A percentile compares a stretch with the other conserved stretches of the same genome.
phyloP scores from a whole-genome alignment of 768 basidiomycete genomes.

The Collybia sordida region DNA sequence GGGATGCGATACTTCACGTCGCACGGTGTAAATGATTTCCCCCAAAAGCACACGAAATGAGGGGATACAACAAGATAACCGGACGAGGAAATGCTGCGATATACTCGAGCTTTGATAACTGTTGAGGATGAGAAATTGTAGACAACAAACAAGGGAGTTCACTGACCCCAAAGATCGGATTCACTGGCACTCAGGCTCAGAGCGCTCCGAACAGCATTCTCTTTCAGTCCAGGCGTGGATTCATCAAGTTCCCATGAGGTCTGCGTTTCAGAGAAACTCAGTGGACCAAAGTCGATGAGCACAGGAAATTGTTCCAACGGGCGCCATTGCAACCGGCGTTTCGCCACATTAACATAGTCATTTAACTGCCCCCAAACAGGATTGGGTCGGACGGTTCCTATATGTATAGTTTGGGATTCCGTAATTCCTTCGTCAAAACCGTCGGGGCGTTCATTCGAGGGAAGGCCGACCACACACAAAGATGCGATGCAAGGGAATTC shows the following conservation, averaged over 20 bases:
- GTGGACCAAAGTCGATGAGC: slow-evolving; percentile 42
- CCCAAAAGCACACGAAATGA: slow-evolving; percentile 45
- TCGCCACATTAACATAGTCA: slow-evolving; percentile 25
- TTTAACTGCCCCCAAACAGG: slow-evolving; percentile 26
- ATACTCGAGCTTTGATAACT: slow-evolving; percentile 37
- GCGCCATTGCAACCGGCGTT: slow-evolving; percentile 17
- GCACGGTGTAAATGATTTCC: slow-evolving; percentile 34
- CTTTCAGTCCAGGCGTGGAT: slow-evolving; percentile 19
- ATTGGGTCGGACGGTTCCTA: slow-evolving; percentile 24
- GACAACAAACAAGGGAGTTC: neutral
- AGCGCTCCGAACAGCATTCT: slow-evolving; percentile 27
- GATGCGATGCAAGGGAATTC: slow-evolving; percentile 25
- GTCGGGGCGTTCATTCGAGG: slow-evolving; percentile 16
- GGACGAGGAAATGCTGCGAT: slow-evolving; percentile 29
- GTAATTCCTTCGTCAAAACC: slow-evolving; percentile 11
- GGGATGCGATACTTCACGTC: slow-evolving; percentile 45
- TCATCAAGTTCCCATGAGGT: slow-evolving; percentile 2
- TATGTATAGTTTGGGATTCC: slow-evolving; percentile 26
- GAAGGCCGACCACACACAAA: slow-evolving; percentile 16
- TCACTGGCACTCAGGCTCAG: slow-evolving; percentile 29
- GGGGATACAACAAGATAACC: slow-evolving; percentile 44
- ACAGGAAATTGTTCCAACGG: slow-evolving; percentile 20
- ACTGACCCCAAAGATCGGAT: slow-evolving; percentile 33
- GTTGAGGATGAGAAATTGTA: neutral
- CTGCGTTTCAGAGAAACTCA: slow-evolving; percentile 29